Conservation (phyloP, 208 protist species). For the Trypanosoma melophagium region DNA sequence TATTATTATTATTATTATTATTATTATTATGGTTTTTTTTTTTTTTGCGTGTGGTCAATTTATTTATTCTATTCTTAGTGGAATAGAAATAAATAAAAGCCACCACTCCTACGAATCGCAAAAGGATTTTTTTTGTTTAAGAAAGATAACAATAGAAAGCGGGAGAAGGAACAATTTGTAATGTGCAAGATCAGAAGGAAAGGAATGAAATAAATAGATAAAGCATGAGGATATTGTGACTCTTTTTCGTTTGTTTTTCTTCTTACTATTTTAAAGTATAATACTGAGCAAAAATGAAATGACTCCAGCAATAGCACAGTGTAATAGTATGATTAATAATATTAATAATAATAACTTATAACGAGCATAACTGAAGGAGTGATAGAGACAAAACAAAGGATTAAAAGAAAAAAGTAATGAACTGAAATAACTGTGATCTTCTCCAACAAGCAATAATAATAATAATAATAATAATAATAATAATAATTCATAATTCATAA, state of each 20-base stretch:
- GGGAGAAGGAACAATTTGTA: no score
- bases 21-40: not conserved
- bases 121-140: not conserved
- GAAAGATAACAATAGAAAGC: no score
- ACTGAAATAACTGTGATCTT: no score
- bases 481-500: no score
- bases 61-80: not conserved
- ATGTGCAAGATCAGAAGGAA: no score
- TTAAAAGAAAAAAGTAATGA: no score
- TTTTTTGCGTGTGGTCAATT: not conserved
- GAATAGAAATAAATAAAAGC: not conserved
- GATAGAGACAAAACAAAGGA: no score
- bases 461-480: constrained; percentile 1
- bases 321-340: not conserved
- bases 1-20: constrained; percentile 1
- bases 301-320: not conserved
- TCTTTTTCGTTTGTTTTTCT: no score
- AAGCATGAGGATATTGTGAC: no score
- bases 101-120: not conserved
- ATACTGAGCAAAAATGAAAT: not conserved
- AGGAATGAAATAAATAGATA: no score
- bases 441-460: not conserved
- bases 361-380: no score
- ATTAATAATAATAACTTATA: not conserved
- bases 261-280: no score